phyloP scores from a whole-genome alignment of 805 yeast genomes.

The Sugiyamaella chiloensis region DNA sequence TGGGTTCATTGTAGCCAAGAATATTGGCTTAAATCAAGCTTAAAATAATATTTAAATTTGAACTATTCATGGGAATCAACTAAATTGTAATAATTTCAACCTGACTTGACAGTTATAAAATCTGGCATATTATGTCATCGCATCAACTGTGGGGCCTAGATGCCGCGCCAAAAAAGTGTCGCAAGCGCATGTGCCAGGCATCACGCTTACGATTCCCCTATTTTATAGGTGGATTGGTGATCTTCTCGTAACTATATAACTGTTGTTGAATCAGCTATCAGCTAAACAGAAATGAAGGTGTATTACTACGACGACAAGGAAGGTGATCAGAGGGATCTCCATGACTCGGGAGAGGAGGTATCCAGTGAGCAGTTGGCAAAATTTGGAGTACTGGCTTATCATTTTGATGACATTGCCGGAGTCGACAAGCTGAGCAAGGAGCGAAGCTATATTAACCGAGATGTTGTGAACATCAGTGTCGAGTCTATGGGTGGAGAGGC shows the following conservation, averaged over 20 bases:
- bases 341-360: conserved; percentile 65
- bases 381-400: conserved; percentile 67
- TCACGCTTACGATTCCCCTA: no score
- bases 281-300: conserved; percentile 37
- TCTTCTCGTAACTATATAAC: neutral
- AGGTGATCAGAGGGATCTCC: conserved; percentile 63
- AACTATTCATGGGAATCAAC: no score
- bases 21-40: no score
- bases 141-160: no score
- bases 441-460: conserved; percentile 78
- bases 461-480: conserved; percentile 58
- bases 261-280: neutral
- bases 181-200: no score
- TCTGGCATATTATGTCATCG: no score
- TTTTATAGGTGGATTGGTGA: no score
- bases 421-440: conserved; percentile 66
- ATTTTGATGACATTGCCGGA: conserved; percentile 46
- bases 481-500: conserved; percentile 62
- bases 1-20: no score
- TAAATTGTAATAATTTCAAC: no score
- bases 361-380: conserved; percentile 46
- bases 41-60: no score
- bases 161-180: no score
- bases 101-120: no score
- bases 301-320: conserved; percentile 66